A percentile compares a stretch with the other conserved stretches of the same genome.
Conservation (phyloP, 306 rosid species). For the peach (Prunus persica) region DNA sequence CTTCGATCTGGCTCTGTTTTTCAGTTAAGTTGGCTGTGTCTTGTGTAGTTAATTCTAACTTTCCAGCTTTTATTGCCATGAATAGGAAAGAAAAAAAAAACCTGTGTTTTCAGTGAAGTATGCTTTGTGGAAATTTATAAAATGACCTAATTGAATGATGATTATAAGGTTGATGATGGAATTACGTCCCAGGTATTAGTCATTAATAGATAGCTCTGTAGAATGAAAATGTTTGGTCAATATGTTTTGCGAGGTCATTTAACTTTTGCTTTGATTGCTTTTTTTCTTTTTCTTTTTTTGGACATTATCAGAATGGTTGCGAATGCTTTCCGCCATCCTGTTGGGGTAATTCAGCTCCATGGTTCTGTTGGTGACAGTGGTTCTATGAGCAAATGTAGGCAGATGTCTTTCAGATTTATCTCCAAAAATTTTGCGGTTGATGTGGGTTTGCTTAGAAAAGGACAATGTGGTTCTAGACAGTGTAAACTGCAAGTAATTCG, state of each 20-base stretch:
- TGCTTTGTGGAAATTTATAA: not conserved
- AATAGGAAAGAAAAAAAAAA: not conserved
- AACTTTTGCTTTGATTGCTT: not conserved
- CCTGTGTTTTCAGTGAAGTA: not conserved
- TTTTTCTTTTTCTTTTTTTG: not conserved
- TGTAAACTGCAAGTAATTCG: not conserved
- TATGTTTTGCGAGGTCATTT: not conserved
- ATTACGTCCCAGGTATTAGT: not conserved
- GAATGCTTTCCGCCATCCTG: slow-evolving; percentile 25
- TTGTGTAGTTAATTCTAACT: not conserved
- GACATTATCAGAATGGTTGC: slow-evolving; percentile 40
- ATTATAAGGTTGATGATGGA: not conserved
- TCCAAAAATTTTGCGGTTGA: slow-evolving; percentile 20
- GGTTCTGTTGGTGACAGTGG: slow-evolving; percentile 15
- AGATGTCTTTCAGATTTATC: slow-evolving; percentile 27
- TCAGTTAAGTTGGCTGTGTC: not conserved
- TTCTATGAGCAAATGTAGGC: slow-evolving; percentile 9
- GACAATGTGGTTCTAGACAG: slow-evolving; percentile 8
- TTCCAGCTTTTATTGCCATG: not conserved
- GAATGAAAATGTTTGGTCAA: not conserved
- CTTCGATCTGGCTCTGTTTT: not conserved
- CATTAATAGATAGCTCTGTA: not conserved
- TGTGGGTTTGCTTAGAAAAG: slow-evolving; percentile 12
- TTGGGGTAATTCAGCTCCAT: slow-evolving; percentile 22
- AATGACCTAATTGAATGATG: not conserved